Base-by-base conservation (phyloP, 2,329 filamentous ascomycete genomes). In the Microdochium trichocladiopsis region DNA sequence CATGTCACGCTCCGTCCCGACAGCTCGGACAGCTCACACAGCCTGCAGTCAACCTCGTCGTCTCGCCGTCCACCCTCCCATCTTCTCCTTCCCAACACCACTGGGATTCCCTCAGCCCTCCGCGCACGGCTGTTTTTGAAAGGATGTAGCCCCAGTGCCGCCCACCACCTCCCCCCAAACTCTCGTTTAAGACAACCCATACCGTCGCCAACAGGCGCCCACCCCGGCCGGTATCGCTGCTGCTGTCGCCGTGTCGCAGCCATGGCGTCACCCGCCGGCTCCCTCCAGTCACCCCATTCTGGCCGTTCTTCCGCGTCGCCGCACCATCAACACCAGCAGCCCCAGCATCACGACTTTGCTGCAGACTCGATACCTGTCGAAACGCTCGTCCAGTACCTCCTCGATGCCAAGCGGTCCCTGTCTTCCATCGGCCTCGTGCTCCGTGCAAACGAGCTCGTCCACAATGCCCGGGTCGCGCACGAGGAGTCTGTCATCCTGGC, bases 361-460 rank as follows among this genome's bases (percentile, higher is more conserved):
- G 41, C 68, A 45, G 61, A 63, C 43, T 60, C 69, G 25, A 66
- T 77, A 4, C 68, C 79, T 23, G 80, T 95, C 63, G 90, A 95
- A 60, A 84, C 83, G 23, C 83, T 97, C 45, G 88, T 96, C 52
- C 81, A 84, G 51, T 85, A 95, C 70, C 86, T 96, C 33, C 83
- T 96, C 41, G 86, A 87, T 25, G 88, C 93, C 9, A 96, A 96
- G 67, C 84, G 90, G 47, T 92, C 92, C 1, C 79, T 97, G 4
- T 88, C 88, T 16, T 90, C 90, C 11, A 91, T 95, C 66, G 83
- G 78, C 43, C 84, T 88, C 55, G 90, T 96, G 50, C 86, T 89
- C 65, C 88, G 89, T 54, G 92, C 91, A 58, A 92, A 94, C 64
- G 88, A 95, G 63, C 84, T 96, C 52, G 87, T 94, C 47, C 90